Conservation (phyloP, 2,329 filamentous ascomycete genomes). For the Parasarocladium wereldwijsianum region DNA sequence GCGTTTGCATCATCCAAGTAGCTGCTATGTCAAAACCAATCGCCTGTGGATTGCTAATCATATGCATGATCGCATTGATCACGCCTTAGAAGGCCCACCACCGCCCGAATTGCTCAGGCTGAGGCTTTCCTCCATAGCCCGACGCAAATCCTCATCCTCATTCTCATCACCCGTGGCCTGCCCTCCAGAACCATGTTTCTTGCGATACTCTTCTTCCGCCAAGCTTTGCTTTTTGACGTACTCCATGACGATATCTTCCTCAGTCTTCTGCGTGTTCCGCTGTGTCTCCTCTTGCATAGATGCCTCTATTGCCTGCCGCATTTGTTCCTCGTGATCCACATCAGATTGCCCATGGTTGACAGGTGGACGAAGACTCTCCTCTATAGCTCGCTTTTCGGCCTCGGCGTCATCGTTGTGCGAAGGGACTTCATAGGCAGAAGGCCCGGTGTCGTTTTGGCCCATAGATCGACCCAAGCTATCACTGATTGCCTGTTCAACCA, state of each 20-base stretch:
- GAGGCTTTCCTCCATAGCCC: conserved; percentile 41
- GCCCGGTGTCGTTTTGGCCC: background rate
- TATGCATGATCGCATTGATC: no score
- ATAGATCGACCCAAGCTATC: conserved; percentile 24
- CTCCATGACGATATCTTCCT: conserved; percentile 62
- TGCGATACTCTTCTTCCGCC: conserved; percentile 44
- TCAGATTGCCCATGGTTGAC: conserved; percentile 19
- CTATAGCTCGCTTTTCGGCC: conserved; percentile 13
- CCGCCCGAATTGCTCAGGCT: conserved; percentile 18
- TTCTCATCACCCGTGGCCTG: conserved; percentile 20
- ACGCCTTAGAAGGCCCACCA: conserved; percentile 9
- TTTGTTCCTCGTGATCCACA: conserved; percentile 25
- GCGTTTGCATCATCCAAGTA: no score
- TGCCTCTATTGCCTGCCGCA: conserved; percentile 29
- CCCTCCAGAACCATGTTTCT: conserved; percentile 7
- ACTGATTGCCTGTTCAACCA: conserved; percentile 41
- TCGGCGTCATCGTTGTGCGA: conserved; percentile 25
- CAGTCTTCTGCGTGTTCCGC: conserved; percentile 30
- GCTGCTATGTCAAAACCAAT: no score
- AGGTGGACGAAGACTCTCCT: background rate
- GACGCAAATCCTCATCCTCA: conserved; percentile 40
- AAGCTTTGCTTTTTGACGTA: conserved; percentile 67
- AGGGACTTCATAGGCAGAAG: conserved; percentile 16
- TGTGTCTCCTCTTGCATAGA: conserved; percentile 28
- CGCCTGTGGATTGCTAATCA: no score